phyloP scores from a whole-genome alignment of 1,284 basidiomycete species.

The Rhodotorula sp. region DNA sequence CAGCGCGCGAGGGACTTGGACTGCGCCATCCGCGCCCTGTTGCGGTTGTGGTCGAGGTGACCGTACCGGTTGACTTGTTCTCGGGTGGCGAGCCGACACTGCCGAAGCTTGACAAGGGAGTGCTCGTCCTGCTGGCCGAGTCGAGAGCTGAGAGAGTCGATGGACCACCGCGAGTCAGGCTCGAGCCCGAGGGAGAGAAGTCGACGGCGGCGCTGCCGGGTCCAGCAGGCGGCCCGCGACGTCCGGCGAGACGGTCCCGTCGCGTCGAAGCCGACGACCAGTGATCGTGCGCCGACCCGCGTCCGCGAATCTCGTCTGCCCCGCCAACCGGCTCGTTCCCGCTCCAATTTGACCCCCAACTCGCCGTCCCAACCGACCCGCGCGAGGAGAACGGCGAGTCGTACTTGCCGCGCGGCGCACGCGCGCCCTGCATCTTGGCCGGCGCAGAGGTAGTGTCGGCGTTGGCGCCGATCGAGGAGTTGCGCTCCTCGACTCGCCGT shows the following conservation, averaged over 20 bases:
- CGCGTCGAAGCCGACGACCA: conserved; percentile 38
- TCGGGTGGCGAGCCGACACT: conserved; percentile 22
- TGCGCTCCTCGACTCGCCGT: conserved; percentile 40
- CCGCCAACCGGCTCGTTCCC: conserved; percentile 11
- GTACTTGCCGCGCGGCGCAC: conserved; percentile 8
- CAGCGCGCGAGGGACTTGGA: background rate
- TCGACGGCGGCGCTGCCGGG: conserved; percentile 1
- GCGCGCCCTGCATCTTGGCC: conserved; percentile 40
- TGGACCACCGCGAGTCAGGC: conserved; percentile 23
- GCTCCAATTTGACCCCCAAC: conserved; percentile 23
- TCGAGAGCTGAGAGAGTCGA: conserved; percentile 2
- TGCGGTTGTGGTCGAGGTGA: background rate
- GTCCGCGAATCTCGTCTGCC: conserved; percentile 1
- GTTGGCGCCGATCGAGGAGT: conserved; percentile 34
- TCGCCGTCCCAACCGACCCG: conserved; percentile 28
- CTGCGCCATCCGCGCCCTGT: background rate
- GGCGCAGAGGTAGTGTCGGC: conserved; percentile 35
- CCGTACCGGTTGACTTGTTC: too few species aligned
- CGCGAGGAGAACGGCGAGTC: conserved; percentile 34
- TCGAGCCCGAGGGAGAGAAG: conserved; percentile 28
- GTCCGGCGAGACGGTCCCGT: conserved; percentile 34
- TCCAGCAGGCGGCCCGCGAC: background rate
- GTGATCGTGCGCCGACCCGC: conserved; percentile 21
- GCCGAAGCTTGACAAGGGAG: conserved; percentile 34
- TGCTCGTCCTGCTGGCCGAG: conserved; percentile 18